Percentiles rank a stretch among this genome's conserved stretches.
Evolutionary conservation across 2,329 filamentous ascomycete species (phyloP).

Genomic region (Trichoderma oligosporum): DNA sequence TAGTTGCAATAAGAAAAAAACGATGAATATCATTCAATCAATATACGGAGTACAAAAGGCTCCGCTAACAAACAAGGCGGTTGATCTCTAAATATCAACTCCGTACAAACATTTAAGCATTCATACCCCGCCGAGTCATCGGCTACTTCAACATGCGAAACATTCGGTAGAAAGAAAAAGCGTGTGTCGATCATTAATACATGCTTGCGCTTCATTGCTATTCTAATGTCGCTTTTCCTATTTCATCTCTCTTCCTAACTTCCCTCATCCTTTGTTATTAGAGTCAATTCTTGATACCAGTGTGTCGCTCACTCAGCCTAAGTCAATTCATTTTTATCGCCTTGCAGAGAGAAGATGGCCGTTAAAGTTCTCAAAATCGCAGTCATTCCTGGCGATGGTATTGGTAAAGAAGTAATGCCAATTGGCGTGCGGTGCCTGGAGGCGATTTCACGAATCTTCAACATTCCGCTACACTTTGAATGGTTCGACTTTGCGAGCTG

Average conservation of each 20-base stretch:
- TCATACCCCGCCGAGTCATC: not conserved
- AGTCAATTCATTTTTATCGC: not conserved
- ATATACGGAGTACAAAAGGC: too few relatives aligned
- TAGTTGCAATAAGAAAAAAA: too few relatives aligned
- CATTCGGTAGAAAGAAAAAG: conserved; percentile 9
- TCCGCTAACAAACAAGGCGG: too few relatives aligned
- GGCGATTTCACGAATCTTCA: conserved; percentile 52
- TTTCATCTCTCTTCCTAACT: not conserved
- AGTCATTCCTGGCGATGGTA: conserved; percentile 59
- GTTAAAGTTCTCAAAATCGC: conserved; percentile 24
- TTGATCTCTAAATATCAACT: not conserved
- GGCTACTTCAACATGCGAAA: conserved; percentile 9
- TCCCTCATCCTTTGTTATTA: not conserved
- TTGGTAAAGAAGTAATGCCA: conserved; percentile 58
- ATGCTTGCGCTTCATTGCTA: not conserved
- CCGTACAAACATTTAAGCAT: not conserved
- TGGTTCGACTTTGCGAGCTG: conserved; percentile 65
- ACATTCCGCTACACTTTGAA: conserved; percentile 55
- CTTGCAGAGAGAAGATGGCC: not conserved
- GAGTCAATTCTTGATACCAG: not conserved
- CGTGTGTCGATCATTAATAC: conserved; percentile 9
- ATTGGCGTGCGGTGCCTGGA: conserved; percentile 25
- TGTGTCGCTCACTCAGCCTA: not conserved
- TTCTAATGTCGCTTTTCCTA: not conserved
- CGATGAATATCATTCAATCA: too few relatives aligned